phyloP scores from a whole-genome alignment of 2,329 filamentous ascomycete genomes.

The Neodidymelliopsis sp. region DNA sequence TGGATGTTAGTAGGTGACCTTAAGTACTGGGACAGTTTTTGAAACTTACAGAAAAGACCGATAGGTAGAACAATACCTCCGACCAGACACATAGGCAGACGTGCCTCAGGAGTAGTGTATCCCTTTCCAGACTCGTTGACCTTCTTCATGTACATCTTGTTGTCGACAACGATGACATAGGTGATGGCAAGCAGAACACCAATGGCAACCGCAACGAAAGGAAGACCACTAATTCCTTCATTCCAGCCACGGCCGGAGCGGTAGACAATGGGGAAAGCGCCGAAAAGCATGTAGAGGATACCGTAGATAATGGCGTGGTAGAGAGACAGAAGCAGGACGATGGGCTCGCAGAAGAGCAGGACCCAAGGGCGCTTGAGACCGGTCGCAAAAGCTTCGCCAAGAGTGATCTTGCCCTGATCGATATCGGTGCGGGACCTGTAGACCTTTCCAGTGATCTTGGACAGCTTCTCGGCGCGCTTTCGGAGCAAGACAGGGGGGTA shows the following conservation, averaged over 20 bases:
- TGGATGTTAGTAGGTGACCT: not conserved
- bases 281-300: conserved; percentile 59
- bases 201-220: conserved; percentile 73
- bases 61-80: conserved; percentile 68
- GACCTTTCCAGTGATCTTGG: conserved; percentile 59
- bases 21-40: not conserved
- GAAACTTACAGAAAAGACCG: conserved; percentile 48
- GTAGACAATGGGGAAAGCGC: conserved; percentile 67
- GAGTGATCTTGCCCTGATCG: conserved; percentile 52
- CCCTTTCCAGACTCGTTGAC: conserved; percentile 58
- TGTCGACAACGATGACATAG: conserved; percentile 55
- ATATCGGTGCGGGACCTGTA: conserved; percentile 60
- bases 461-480: conserved; percentile 57
- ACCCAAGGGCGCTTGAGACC: conserved; percentile 72
- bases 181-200: conserved; percentile 68
- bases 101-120: conserved; percentile 70
- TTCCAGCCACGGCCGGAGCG: conserved; percentile 54
- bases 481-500: conserved; percentile 65
- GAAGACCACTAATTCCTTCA: conserved; percentile 46
- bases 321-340: conserved; percentile 68
- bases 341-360: conserved; percentile 74
- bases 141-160: conserved; percentile 47
- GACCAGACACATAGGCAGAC: conserved; percentile 68
- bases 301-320: conserved; percentile 66
- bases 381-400: conserved; percentile 61